A percentile compares a stretch with the other conserved stretches of the same genome.
phyloP scores from a whole-genome alignment of 225 moss, liverwort and hornwort genomes.

The Thuidium tamariscinum region DNA sequence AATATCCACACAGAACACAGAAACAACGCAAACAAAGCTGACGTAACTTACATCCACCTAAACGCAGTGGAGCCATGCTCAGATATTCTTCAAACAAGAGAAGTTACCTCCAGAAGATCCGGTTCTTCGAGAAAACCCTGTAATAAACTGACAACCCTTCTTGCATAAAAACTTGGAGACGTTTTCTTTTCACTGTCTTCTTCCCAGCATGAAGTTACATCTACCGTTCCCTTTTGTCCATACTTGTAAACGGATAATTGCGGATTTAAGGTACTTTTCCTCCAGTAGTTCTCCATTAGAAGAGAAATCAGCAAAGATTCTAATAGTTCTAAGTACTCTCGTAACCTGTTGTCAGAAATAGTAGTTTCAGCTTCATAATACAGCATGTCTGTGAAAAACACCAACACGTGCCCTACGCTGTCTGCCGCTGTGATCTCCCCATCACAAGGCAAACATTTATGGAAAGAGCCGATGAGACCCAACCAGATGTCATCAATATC shows the following conservation, averaged over 20 bases:
- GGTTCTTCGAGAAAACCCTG: slow-evolving; percentile 49
- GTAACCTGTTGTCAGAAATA: slow-evolving; percentile 32
- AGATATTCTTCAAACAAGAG: neutral
- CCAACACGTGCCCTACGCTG: slow-evolving; percentile 46
- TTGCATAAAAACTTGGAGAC: slow-evolving; percentile 26
- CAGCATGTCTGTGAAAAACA: slow-evolving; percentile 68
- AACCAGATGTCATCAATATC: slow-evolving; percentile 16
- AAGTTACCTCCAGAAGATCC: slow-evolving; percentile 32
- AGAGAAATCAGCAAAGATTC: slow-evolving; percentile 58
- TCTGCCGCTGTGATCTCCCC: slow-evolving; percentile 17
- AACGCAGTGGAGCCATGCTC: neutral
- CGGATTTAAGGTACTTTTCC: slow-evolving; percentile 2
- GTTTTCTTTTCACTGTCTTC: neutral
- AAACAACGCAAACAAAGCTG: neutral
- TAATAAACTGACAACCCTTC: slow-evolving; percentile 30
- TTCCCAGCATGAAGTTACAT: neutral
- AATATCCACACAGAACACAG: neutral
- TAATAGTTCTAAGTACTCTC: slow-evolving; percentile 58
- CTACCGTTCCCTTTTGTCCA: neutral
- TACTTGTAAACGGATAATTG: neutral
- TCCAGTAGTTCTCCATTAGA: slow-evolving; percentile 48
- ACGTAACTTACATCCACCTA: neutral
- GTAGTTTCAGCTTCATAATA: slow-evolving; percentile 48
- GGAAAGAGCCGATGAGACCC: slow-evolving; percentile 26
- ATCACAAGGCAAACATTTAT: slow-evolving; percentile 19